A percentile compares a stretch with the other conserved stretches of the same genome.
Conservation (phyloP, 495 filamentous ascomycete genomes). For the Terfezia boudieri region DNA sequence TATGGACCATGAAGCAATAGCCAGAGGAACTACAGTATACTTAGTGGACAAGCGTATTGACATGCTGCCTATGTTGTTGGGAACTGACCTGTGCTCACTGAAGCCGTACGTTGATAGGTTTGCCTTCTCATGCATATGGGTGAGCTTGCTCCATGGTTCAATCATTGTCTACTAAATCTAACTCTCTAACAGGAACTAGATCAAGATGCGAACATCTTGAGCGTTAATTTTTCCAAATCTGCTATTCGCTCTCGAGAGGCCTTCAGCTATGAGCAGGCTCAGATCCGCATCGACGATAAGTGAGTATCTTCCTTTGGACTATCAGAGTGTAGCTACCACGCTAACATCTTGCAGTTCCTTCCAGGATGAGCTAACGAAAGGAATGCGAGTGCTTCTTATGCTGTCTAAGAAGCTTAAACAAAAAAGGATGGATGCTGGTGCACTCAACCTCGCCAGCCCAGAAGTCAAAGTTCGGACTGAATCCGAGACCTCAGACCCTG, state of each 20-base stretch:
- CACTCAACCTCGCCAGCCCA: constrained; percentile 80
- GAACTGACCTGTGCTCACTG: constrained; percentile 87
- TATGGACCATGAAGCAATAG: constrained; percentile 86
- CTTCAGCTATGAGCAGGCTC: constrained; percentile 92
- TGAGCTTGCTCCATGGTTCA: too few relatives aligned
- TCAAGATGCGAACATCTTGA: constrained; percentile 47
- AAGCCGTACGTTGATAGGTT: constrained; percentile 96
- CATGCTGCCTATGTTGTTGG: constrained; percentile 81
- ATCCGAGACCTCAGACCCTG: constrained; percentile 82
- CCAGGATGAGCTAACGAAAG: constrained; percentile 67
- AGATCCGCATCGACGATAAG: constrained; percentile 72
- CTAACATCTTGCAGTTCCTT: constrained; percentile 19
- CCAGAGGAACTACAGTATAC: constrained; percentile 90
- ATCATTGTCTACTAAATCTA: too few relatives aligned
- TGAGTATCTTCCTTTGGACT: constrained; percentile 18
- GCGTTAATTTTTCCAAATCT: constrained; percentile 58
- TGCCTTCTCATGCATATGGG: constrained; percentile 83
- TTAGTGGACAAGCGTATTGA: constrained; percentile 97
- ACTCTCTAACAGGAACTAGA: constrained; percentile 37
- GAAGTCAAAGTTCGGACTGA: constrained; percentile 89
- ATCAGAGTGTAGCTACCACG: background rate
- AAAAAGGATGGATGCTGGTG: constrained; percentile 89
- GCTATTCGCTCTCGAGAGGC: constrained; percentile 96
- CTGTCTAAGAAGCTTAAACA: constrained; percentile 88
- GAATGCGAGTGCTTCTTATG: constrained; percentile 69